A percentile compares a stretch with the other conserved stretches of the same genome.
Conservation (phyloP, 768 basidiomycete genomes). For the Punctularia strigosozonata region DNA sequence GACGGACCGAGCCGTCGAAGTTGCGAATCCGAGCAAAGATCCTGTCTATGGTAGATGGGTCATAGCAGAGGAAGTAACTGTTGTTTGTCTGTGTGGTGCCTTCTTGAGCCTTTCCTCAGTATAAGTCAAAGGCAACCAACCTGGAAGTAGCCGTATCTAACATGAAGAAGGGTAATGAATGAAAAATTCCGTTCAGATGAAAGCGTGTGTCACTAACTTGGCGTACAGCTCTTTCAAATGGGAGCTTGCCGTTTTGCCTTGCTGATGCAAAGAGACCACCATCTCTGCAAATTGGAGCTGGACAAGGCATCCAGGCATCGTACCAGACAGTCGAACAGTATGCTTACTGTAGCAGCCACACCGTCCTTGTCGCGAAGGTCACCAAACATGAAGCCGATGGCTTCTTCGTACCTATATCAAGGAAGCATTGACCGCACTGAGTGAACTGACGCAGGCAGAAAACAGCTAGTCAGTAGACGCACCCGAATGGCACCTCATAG, state of each 20-base stretch:
- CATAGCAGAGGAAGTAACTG: constrained; percentile 69
- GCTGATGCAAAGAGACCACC: constrained; percentile 33
- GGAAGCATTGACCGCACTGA: too few species aligned
- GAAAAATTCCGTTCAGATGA: neutral
- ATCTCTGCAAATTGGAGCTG: constrained; percentile 64
- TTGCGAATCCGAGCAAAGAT: constrained; percentile 62
- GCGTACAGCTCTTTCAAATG: constrained; percentile 56
- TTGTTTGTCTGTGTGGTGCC: constrained; percentile 49
- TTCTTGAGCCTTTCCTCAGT: neutral
- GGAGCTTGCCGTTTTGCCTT: constrained; percentile 40
- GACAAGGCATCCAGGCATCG: neutral
- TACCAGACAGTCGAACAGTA: neutral
- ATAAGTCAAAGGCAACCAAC: constrained; percentile 19
- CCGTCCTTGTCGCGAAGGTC: constrained; percentile 83
- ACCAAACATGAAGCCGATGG: constrained; percentile 87
- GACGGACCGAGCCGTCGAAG: constrained; percentile 28
- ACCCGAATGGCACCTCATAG: constrained; percentile 34
- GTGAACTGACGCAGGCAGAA: too few species aligned
- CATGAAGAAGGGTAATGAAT: neutral
- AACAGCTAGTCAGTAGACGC: too few species aligned
- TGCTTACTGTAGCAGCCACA: constrained; percentile 60
- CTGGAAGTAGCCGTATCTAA: constrained; percentile 67
- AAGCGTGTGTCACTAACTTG: constrained; percentile 24
- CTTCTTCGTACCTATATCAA: constrained; percentile 96
- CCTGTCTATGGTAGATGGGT: constrained; percentile 47